These are phyloP conservation scores for Coprinopsis marcescibilis DNA, from an alignment of 768 basidiomycete genomes.

Conservation along the genomic window DNA sequence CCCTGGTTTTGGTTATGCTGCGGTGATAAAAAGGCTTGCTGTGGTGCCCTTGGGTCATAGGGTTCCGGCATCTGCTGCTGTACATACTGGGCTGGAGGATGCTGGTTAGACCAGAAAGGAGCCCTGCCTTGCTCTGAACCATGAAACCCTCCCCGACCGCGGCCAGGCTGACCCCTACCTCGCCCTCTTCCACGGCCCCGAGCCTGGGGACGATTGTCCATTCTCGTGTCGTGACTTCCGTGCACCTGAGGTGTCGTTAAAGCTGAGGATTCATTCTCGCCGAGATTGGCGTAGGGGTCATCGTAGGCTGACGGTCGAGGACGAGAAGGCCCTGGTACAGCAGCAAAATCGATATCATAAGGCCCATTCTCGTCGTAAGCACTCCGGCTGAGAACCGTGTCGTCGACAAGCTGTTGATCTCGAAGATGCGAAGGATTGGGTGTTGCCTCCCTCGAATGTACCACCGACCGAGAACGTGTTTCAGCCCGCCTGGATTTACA, in stretches of 20 bases:
- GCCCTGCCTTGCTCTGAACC: not conserved
- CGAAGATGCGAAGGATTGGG: conserved; percentile 48
- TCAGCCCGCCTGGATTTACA: conserved; percentile 41
- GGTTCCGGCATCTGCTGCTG: not conserved
- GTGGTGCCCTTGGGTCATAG: conserved; percentile 12
- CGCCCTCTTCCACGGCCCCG: conserved; percentile 34
- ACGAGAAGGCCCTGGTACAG: conserved; percentile 47
- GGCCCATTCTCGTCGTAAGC: conserved; percentile 64
- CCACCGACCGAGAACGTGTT: conserved; percentile 42
- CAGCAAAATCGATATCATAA: conserved; percentile 63
- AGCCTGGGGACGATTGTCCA: conserved; percentile 11
- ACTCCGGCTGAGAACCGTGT: conserved; percentile 43
- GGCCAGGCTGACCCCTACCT: conserved; percentile 24
- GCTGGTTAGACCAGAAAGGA: no score
- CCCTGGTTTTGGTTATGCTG: no score
- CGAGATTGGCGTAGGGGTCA: conserved; percentile 64
- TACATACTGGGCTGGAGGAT: not conserved
- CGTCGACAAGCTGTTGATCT: conserved; percentile 49
- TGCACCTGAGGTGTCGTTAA: not conserved
- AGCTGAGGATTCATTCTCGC: conserved; percentile 21
- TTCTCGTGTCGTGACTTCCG: conserved; percentile 11
- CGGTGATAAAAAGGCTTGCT: no score
- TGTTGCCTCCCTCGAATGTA: conserved; percentile 51
- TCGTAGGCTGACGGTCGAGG: conserved; percentile 72
- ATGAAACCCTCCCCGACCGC: conserved; percentile 20